Evolutionary conservation across 345 rosid species (phyloP).

Genomic region (Conringia planisiliqua): DNA sequence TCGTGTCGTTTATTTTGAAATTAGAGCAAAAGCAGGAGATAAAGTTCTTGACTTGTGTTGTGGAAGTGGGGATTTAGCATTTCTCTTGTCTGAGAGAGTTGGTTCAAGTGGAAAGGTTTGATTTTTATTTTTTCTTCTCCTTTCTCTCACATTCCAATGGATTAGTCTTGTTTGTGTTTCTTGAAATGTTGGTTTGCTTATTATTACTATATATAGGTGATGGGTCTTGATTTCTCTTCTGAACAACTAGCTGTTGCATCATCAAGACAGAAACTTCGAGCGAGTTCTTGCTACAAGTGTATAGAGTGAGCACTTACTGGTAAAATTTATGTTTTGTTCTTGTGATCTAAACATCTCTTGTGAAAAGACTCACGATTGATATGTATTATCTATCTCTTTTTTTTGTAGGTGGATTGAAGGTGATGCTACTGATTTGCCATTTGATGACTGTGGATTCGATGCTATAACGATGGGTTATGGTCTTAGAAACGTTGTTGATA

Average conservation of each 20-base stretch:
- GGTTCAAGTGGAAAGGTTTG: slow-evolving; percentile 61
- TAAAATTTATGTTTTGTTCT: slow-evolving; percentile 32
- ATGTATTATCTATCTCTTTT: neutral
- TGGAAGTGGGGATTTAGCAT: slow-evolving; percentile 87
- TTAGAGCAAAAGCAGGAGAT: slow-evolving; percentile 68
- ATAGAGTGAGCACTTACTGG: slow-evolving; percentile 82
- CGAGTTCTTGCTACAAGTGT: slow-evolving; percentile 58
- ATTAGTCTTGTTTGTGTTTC: neutral
- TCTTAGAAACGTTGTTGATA: slow-evolving; percentile 70
- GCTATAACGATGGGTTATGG: slow-evolving; percentile 92
- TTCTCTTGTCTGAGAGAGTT: slow-evolving; percentile 79
- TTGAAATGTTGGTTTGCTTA: neutral
- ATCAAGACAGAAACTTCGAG: slow-evolving; percentile 44
- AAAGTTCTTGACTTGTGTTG: slow-evolving; percentile 81
- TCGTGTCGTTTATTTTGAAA: neutral
- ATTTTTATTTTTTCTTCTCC: too few species aligned
- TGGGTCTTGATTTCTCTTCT: slow-evolving; percentile 78
- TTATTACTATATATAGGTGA: slow-evolving; percentile 42
- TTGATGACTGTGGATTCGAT: slow-evolving; percentile 61
- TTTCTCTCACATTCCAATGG: neutral
- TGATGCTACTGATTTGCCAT: slow-evolving; percentile 73
- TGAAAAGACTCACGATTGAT: neutral
- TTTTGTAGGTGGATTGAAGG: slow-evolving; percentile 69
- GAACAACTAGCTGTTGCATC: slow-evolving; percentile 72
- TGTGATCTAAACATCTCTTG: slow-evolving; percentile 5